Evolutionary conservation across 306 rosid species (phyloP).

Genomic region (Urtica urens): DNA sequence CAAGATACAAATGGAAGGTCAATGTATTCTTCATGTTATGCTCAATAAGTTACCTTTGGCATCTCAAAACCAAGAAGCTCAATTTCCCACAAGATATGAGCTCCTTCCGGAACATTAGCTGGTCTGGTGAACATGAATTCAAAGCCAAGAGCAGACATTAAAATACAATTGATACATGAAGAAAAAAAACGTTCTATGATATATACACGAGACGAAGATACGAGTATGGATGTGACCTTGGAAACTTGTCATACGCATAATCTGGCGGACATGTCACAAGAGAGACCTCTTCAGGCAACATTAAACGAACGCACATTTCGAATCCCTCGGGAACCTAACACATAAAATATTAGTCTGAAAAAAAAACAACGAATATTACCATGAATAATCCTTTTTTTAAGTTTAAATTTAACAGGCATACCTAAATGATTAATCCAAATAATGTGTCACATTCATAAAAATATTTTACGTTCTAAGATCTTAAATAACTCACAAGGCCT

Average conservation of each 20-base stretch:
- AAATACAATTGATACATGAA: slow-evolving; percentile 1
- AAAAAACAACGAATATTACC: background rate
- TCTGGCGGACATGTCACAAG: slow-evolving; percentile 88
- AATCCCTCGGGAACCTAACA: slow-evolving; percentile 84
- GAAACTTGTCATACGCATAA: slow-evolving; percentile 90
- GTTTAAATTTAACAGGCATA: too few relatives aligned
- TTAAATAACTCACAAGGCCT: slow-evolving; percentile 71
- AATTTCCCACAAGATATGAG: slow-evolving; percentile 87
- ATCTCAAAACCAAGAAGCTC: slow-evolving; percentile 91
- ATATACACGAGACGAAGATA: background rate
- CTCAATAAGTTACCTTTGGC: slow-evolving; percentile 50
- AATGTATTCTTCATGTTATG: background rate
- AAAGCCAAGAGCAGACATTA: slow-evolving; percentile 11
- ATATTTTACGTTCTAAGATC: slow-evolving; percentile 15
- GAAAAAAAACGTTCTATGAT: too few relatives aligned
- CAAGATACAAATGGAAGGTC: background rate
- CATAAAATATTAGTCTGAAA: slow-evolving; percentile 6
- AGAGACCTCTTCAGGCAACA: slow-evolving; percentile 93
- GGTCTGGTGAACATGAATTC: slow-evolving; percentile 42
- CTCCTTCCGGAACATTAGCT: slow-evolving; percentile 76
- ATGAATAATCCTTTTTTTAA: background rate
- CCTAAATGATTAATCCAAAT: background rate
- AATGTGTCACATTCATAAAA: background rate
- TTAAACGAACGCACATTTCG: slow-evolving; percentile 87
- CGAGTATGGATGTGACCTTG: slow-evolving; percentile 40